These are phyloP conservation scores for Trifolium fragiferum DNA, from an alignment of 306 rosid species.

Conservation along the genomic window DNA sequence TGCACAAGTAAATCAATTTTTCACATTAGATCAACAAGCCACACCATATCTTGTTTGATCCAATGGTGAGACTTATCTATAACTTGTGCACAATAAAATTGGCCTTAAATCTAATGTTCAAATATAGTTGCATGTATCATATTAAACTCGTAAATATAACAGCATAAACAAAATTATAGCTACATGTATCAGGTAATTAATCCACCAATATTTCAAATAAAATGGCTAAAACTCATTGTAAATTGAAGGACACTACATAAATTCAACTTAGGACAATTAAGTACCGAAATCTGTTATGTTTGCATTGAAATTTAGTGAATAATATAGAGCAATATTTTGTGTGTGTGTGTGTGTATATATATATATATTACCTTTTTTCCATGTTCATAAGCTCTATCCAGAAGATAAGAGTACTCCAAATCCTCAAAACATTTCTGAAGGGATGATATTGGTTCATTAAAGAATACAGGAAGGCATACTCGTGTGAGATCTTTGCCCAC, in stretches of 20 bases:
- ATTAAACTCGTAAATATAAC: background rate
- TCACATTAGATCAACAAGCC: no score
- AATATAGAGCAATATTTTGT: conserved; percentile 4
- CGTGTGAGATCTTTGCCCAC: conserved; percentile 97
- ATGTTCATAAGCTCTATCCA: conserved; percentile 81
- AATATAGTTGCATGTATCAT: background rate
- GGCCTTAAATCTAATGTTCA: background rate
- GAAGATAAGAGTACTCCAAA: conserved; percentile 88
- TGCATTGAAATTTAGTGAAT: background rate
- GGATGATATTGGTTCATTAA: conserved; percentile 95
- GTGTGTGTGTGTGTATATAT: no score
- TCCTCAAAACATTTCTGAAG: conserved; percentile 98
- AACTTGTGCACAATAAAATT: no score
- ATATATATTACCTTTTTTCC: conserved; percentile 81
- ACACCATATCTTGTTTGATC: no score
- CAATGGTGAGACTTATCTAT: no score
- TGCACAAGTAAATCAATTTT: no score
- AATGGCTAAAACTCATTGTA: background rate
- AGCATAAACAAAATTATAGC: background rate
- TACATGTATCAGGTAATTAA: background rate
- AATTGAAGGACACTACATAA: conserved; percentile 6
- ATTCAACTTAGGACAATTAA: conserved; percentile 5
- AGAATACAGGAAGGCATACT: conserved; percentile 98
- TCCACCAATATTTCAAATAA: conserved; percentile 13
- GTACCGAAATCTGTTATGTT: conserved; percentile 13